Conservation (phyloP, 345 rosid species). For the Capsella bursapastoris region DNA sequence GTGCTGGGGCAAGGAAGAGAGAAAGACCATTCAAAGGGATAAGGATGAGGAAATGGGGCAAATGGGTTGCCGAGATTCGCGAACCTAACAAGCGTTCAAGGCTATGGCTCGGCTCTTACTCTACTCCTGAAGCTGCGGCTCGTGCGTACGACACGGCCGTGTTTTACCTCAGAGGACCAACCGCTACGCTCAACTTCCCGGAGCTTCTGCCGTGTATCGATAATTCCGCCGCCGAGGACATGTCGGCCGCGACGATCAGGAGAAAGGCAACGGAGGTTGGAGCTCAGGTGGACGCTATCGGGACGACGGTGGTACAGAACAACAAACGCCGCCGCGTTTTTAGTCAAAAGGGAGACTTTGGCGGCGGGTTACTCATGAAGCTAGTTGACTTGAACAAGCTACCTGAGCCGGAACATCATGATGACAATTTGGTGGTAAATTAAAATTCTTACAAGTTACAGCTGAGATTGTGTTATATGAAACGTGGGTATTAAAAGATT, state of each 20-base stretch:
- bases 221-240: slow-evolving; percentile 46
- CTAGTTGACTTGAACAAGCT: slow-evolving; percentile 85
- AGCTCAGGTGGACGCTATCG: slow-evolving; percentile 79
- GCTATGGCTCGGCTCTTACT: slow-evolving; percentile 96
- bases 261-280: slow-evolving; percentile 90
- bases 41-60: slow-evolving; percentile 99
- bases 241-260: slow-evolving; percentile 80
- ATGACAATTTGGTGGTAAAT: slow-evolving; percentile 45
- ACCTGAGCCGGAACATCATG: slow-evolving; percentile 84
- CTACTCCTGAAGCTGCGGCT: slow-evolving; percentile 91
- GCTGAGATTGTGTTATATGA: not conserved
- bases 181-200: slow-evolving; percentile 79
- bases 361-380: slow-evolving; percentile 44
- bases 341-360: slow-evolving; percentile 27
- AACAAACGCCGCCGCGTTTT: slow-evolving; percentile 42
- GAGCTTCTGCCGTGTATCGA: slow-evolving; percentile 57
- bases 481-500: not conserved
- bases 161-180: slow-evolving; percentile 80
- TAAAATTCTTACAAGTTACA: not conserved
- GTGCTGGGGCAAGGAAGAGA: slow-evolving; percentile 43
- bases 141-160: slow-evolving; percentile 96
- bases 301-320: slow-evolving; percentile 44
- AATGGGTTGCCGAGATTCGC: slow-evolving; percentile 98
- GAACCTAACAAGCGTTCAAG: slow-evolving; percentile 94
- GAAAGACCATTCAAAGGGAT: slow-evolving; percentile 81